Evolutionary conservation across 257 asterid genomes (phyloP), one percentile per base, ranked within the genome.

Genomic region (Jacaranda mimosifolia): DNA sequence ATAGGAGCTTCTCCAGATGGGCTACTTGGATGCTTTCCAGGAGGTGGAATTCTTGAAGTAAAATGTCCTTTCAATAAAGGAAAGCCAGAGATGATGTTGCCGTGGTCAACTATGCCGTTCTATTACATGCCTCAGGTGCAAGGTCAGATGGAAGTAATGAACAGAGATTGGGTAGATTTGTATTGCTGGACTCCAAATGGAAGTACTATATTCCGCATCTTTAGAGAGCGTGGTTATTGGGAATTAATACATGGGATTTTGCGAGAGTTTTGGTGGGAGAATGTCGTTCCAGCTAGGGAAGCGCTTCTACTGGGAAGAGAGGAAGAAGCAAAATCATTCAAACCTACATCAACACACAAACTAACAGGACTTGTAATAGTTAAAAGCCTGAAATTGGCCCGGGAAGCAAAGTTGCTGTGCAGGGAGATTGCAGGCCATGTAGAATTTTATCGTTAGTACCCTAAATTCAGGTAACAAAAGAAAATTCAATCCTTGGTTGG

Each of bases 111-210:
- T 21, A 77, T 96, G 87, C 98, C 98, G 3, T 93, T 86, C 79
- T 96, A 96, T 83, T 96, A 96, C 91, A 89, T 93, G 95, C 99
- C 99, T 80, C 99, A 96, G 51, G 91, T 93, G 79, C 99, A 93
- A 75, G 99, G 98, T 7, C 99, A 93, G 81, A 91, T 96, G 99
- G 99, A 93, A 90, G 90, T 93, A 68, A 90, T 93, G 97, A 83
- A 88, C 70, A 77, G 97, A 75, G 94, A 91, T 74, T 93, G 99
- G 98, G 98, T 81, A 15, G 99, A 93, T 89, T 77, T 93, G 75
- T 93, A 93, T 72, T 95, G 99, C 70, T 95, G 99, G 99, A 95
- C 96, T 3, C 99, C 96, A 5, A 95, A 90, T 4, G 97, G 97
- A 4, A 91, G 99, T 74, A 84, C 98, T 5, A 81, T 93, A 70